A percentile compares a stretch with the other conserved stretches of the same genome.
phyloP scores from a whole-genome alignment of 1,139 yeast species.

The Nakaseomyces sp. region DNA sequence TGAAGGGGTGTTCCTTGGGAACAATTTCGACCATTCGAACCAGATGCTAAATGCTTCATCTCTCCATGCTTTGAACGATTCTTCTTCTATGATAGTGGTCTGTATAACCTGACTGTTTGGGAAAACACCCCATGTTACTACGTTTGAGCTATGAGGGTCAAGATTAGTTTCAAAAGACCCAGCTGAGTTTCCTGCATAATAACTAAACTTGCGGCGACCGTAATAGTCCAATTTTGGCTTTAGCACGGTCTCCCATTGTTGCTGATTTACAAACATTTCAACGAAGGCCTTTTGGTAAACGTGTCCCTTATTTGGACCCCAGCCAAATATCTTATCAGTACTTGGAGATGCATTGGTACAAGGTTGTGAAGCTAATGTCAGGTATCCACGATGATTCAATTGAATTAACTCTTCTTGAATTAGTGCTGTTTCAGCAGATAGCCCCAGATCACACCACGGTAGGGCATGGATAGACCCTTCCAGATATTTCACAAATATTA shows the following conservation, averaged over 20 bases:
- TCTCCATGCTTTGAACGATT: constrained; percentile 85
- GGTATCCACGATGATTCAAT: constrained; percentile 65
- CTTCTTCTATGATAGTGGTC: constrained; percentile 80
- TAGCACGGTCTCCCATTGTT: constrained; percentile 54
- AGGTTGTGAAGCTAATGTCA: constrained; percentile 93
- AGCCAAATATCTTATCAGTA: constrained; percentile 81
- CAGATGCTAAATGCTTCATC: constrained; percentile 90
- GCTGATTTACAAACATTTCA: constrained; percentile 69
- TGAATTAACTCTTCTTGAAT: constrained; percentile 85
- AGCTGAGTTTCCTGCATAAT: constrained; percentile 57
- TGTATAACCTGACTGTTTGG: constrained; percentile 80
- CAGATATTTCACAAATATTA: constrained; percentile 63
- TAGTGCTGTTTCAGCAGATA: constrained; percentile 82
- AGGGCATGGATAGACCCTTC: constrained; percentile 66
- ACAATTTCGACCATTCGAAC: constrained; percentile 86
- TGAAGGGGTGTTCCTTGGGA: constrained; percentile 39
- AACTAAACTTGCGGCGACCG: constrained; percentile 36
- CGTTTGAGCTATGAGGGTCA: constrained; percentile 44
- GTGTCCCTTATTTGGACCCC: constrained; percentile 88
- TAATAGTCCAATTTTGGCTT: constrained; percentile 43
- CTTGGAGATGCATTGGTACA: constrained; percentile 74
- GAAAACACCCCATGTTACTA: constrained; percentile 95
- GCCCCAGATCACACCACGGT: constrained; percentile 87
- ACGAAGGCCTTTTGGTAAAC: constrained; percentile 92
- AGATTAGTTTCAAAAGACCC: constrained; percentile 57